Evolutionary conservation across 208 protist genomes (phyloP), one percentile per base, ranked within the genome.

Genomic region (Polymyxa betae): DNA sequence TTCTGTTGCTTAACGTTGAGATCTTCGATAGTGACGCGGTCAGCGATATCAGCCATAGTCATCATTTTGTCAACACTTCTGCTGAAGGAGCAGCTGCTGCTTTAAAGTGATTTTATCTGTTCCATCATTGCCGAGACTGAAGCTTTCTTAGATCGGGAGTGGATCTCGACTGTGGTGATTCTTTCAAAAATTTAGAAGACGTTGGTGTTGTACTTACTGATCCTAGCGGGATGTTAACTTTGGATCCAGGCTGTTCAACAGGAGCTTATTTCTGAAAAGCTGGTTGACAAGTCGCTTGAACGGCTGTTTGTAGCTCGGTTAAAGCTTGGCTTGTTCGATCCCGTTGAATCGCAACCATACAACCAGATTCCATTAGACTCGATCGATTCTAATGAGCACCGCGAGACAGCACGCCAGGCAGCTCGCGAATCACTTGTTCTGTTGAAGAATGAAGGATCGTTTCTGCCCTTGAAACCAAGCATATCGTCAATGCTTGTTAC

Each of bases 151-250:
- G 32, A 29, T 88, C 92, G 20, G 92, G 92, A 0, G 92, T 78
- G 0, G 92, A 94, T 88, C 32, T 92, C 1, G 92, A 93, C 90
- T 94, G 91, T 49, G 91, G 91, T 0, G 0, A 20, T 16, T 32
- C 16, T 38, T 89, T 35, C 29, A 5, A 45, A 66, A 20, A 72
- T 38, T 29, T 72, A 16, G 88, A 32, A 32, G 32, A 77, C 5
- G 88, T 77, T n/a, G n/a, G n/a, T n/a, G n/a, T n/a, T n/a, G n/a
- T n/a, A n/a, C n/a, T n/a, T n/a, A n/a, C n/a, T n/a, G n/a, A n/a
- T n/a, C n/a, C n/a, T n/a, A n/a, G n/a, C n/a, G n/a, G n/a, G n/a
- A n/a, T n/a, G n/a, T n/a, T 60, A 44, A 52, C n/a, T 91, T 38
- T 68, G 54, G 0, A 38, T 24, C 45, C 0, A 20, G 24, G 91